phyloP scores from a whole-genome alignment of 2,329 filamentous ascomycete genomes.

The Pseudogymnoascus sp. region DNA sequence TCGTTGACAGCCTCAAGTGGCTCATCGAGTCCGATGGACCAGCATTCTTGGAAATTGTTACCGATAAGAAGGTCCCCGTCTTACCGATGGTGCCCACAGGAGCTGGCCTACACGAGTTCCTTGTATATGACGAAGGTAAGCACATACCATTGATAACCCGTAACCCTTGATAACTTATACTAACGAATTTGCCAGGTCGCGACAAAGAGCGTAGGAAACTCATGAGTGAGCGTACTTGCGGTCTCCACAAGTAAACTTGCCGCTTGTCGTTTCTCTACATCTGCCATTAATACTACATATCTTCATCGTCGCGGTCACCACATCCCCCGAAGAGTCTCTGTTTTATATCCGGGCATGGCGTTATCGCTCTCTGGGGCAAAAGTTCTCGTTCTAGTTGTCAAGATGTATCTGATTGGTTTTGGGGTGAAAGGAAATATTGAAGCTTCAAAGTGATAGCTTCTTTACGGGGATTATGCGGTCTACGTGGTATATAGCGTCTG shows the following conservation, averaged over 20 bases:
- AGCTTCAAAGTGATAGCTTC: background rate
- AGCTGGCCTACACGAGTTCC: conserved; percentile 81
- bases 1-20: conserved; percentile 75
- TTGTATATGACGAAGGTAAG: conserved; percentile 75
- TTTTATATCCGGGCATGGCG: conserved; percentile 6
- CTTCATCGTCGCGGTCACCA: conserved; percentile 2
- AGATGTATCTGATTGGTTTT: conserved; percentile 3
- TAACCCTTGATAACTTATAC: conserved; percentile 19
- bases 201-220: conserved; percentile 58
- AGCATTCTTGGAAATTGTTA: conserved; percentile 83
- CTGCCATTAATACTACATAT: conserved; percentile 8
- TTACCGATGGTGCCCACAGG: conserved; percentile 94
- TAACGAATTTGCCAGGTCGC: conserved; percentile 46
- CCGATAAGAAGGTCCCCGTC: conserved; percentile 89
- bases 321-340: conserved; percentile 6
- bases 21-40: conserved; percentile 86
- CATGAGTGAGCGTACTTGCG: conserved; percentile 56
- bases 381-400: conserved; percentile 7
- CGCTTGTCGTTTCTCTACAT: background rate
- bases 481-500: conserved; percentile 4
- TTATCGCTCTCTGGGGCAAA: conserved; percentile 7
- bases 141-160: conserved; percentile 13
- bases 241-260: conserved; percentile 35
- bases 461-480: conserved; percentile 3
- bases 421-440: conserved; percentile 4